These are phyloP conservation scores for Phytophthora pseudosyringae DNA, from an alignment of 352 stramenopile species.

Conservation along the genomic window DNA sequence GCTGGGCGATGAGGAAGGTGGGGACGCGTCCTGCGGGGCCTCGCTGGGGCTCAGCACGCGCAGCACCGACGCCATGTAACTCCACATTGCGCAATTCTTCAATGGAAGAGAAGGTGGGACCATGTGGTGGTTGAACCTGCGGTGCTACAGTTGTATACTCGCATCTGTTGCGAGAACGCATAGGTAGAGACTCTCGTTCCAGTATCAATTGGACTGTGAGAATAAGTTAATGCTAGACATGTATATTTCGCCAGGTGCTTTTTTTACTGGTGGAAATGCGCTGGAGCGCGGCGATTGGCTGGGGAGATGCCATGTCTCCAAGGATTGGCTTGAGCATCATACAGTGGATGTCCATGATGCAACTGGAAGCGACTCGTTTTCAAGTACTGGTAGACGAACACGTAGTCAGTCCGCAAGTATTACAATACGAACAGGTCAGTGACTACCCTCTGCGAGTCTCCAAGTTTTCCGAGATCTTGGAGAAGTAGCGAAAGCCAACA, in stretches of 20 bases:
- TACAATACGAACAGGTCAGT: too few species aligned
- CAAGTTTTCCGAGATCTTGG: too few species aligned
- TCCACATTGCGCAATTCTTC: conserved; percentile 28
- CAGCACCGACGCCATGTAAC: conserved; percentile 39
- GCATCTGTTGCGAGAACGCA: conserved; percentile 14
- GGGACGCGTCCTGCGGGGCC: neutral
- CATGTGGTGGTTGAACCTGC: conserved; percentile 20
- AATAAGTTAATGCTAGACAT: neutral
- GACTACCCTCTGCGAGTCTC: too few species aligned
- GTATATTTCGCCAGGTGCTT: neutral
- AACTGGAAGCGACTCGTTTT: too few species aligned
- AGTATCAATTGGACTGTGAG: neutral
- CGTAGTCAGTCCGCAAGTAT: neutral
- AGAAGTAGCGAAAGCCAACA: too few species aligned
- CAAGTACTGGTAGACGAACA: too few species aligned
- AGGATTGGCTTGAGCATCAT: conserved; percentile 2
- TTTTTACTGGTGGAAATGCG: conserved; percentile 9
- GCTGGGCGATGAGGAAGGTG: conserved; percentile 5
- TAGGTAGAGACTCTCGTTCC: neutral
- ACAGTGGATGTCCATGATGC: too few species aligned
- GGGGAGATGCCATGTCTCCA: neutral
- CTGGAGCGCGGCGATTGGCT: neutral
- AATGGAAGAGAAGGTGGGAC: conserved; percentile 20
- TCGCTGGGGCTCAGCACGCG: conserved; percentile 23
- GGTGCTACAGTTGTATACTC: neutral